Percentiles rank a stretch among this genome's conserved stretches.
Evolutionary conservation across 2,329 filamentous ascomycete genomes (phyloP).

Genomic region (Fusarium sp.): DNA sequence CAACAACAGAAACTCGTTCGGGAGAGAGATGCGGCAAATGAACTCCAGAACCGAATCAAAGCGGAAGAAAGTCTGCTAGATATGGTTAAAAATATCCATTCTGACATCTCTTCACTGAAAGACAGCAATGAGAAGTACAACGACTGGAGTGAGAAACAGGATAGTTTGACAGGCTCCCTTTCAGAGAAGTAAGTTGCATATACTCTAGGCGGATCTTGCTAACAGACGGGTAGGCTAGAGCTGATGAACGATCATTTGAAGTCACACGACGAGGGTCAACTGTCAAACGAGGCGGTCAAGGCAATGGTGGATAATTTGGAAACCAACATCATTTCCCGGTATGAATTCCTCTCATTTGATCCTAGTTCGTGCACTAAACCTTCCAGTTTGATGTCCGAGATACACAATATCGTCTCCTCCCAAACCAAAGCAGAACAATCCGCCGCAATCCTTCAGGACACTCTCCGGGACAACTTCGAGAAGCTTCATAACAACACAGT

Average conservation of each 20-base stretch:
- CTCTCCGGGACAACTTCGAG: conserved; percentile 4
- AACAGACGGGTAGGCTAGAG: conserved; percentile 27
- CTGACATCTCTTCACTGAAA: conserved; percentile 36
- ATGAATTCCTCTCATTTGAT: neutral
- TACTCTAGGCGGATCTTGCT: neutral
- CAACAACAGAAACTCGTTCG: conserved; percentile 32
- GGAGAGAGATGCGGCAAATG: conserved; percentile 1
- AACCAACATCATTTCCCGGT: conserved; percentile 34
- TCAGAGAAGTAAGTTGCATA: conserved; percentile 30
- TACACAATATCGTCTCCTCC: conserved; percentile 18
- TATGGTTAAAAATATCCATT: conserved; percentile 21
- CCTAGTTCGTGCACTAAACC: neutral
- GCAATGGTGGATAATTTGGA: conserved; percentile 21
- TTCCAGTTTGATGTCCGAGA: conserved; percentile 26
- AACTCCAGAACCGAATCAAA: conserved; percentile 26
- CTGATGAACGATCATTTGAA: conserved; percentile 16
- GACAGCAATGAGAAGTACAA: conserved; percentile 5
- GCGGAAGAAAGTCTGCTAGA: conserved; percentile 19
- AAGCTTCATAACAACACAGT: conserved; percentile 7
- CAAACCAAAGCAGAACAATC: conserved; percentile 23
- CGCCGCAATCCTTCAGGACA: neutral
- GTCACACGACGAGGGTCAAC: neutral
- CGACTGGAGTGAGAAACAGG: conserved; percentile 1
- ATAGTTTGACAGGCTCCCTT: conserved; percentile 10
- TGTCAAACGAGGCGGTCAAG: neutral